Evolutionary conservation across 2,329 filamentous ascomycete species (phyloP).

Genomic region (Trichophyton simii): DNA sequence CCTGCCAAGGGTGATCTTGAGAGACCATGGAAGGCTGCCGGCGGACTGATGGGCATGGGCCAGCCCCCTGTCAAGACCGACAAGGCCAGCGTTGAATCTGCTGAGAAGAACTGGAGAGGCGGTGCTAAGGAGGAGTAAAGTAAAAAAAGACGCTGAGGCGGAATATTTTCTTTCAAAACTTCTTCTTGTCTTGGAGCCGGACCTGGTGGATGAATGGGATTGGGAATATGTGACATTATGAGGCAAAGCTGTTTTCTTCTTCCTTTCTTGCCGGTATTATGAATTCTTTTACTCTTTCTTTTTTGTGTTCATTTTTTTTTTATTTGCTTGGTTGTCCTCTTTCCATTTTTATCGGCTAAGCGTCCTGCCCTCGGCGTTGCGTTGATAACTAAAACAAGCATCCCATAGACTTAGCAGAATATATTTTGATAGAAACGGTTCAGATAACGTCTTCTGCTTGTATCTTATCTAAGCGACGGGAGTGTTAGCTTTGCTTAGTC

Average conservation of each 20-base stretch:
- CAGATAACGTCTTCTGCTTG: background rate
- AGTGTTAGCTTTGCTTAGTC: background rate
- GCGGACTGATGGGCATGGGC: conserved; percentile 68
- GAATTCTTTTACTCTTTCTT: background rate
- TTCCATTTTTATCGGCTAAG: background rate
- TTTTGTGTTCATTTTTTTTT: background rate
- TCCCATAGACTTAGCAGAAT: background rate
- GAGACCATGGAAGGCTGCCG: conserved; percentile 82
- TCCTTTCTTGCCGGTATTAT: background rate
- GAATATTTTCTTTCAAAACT: too few relatives aligned
- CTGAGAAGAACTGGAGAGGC: conserved; percentile 39
- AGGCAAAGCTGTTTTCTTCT: too few relatives aligned
- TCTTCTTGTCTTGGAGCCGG: background rate
- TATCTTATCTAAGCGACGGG: background rate
- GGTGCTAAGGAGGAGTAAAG: conserved; percentile 40
- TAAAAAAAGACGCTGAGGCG: conserved; percentile 18
- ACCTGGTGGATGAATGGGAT: background rate
- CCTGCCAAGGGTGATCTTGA: conserved; percentile 82
- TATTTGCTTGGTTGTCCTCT: background rate
- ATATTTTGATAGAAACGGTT: background rate
- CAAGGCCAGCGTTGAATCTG: conserved; percentile 56
- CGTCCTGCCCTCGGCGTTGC: background rate
- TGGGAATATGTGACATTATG: background rate
- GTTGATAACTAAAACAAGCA: background rate
- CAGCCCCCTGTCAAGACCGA: conserved; percentile 68